These are phyloP conservation scores for Paracoccidioides lutzii DNA, from an alignment of 2,329 filamentous ascomycete genomes.

Conservation along the genomic window DNA sequence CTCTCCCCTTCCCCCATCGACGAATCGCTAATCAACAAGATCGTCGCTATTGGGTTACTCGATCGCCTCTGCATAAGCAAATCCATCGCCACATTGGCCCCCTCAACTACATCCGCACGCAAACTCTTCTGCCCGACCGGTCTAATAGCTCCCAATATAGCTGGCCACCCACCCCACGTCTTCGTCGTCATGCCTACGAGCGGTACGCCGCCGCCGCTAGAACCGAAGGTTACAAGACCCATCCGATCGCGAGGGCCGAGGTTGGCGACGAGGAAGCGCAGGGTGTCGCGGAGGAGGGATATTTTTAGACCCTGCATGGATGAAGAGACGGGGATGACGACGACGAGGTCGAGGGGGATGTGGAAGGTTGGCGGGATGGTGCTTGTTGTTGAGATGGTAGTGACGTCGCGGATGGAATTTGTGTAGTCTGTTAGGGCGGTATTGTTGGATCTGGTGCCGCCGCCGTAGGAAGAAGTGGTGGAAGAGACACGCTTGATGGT, in stretches of 20 bases:
- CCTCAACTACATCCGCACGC: conserved; percentile 90
- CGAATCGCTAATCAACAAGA: conserved; percentile 93
- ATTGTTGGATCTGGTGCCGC: conserved; percentile 61
- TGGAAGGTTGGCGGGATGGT: conserved; percentile 48
- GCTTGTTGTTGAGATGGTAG: conserved; percentile 13
- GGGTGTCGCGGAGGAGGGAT: conserved; percentile 76
- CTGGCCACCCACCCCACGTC: conserved; percentile 81
- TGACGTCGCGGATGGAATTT: conserved; percentile 42
- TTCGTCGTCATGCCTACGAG: conserved; percentile 98
- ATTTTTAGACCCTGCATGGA: conserved; percentile 99
- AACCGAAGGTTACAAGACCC: conserved; percentile 94
- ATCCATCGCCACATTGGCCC: conserved; percentile 97
- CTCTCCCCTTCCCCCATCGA: conserved; percentile 89
- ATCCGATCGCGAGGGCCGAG: conserved; percentile 90
- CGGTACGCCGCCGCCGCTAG: conserved; percentile 80
- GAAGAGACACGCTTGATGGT: conserved; percentile 65
- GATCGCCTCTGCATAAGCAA: conserved; percentile 94
- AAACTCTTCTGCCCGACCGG: conserved; percentile 95
- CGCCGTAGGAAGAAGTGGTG: conserved; percentile 64
- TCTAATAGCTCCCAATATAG: conserved; percentile 72
- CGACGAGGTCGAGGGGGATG: conserved; percentile 86
- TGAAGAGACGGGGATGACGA: conserved; percentile 91
- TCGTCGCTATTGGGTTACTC: conserved; percentile 87
- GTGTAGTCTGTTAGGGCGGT: conserved; percentile 91
- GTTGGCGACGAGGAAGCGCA: conserved; percentile 81